Base-by-base conservation (phyloP, 1,284 basidiomycete species). In the Golubevia pallescens region DNA sequence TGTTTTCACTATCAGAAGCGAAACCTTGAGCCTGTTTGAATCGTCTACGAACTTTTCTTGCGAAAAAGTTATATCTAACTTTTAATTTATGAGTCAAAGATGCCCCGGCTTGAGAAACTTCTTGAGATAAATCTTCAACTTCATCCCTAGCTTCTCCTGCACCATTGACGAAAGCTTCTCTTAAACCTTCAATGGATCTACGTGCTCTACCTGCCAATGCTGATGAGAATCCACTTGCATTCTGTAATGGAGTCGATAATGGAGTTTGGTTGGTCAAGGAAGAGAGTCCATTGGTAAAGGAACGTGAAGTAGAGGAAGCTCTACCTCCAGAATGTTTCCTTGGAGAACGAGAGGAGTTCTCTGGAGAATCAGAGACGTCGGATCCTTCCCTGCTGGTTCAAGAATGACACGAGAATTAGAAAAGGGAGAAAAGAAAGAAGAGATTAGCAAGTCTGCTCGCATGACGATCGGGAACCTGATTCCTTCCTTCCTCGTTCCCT, bases 281-380 rank as follows among this genome's bases (percentile, higher is more conserved):
- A 57, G 61, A 66, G 67, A 51, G 68, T 21, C 71, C 68, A 38
- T 32, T 61, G 53, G 13, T 5, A 16, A 57, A 20, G 48, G 28
- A 66, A 32, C 51, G 63, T 51, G 54, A 23, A 42, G 65, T 28
- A 34, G 61, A 48, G 63, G 65, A 73, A 21, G 68, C 66, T 8
- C 67, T 57, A 19, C 66, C 66, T 55, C 68, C 70, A 58, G 75
- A 66, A 69, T 78, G 75, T 73, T 79, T 79, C 61, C 77, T 73
- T 53, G 77, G 77, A 60, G 77, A 75, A 53, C 70, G 65, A 48
- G 42, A 48, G 10, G 67, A 63, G 24, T 63, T 60, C 61, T 74
- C 69, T 51, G 72, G 76, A 20, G 75, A 73, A 42, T 42, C 68
- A 20, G 77, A 78, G 13, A 59, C 59, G 57, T 78, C 77, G 63